These are phyloP conservation scores for Baudoinia panamericana DNA, from an alignment of 495 filamentous ascomycete genomes.

Conservation along the genomic window DNA sequence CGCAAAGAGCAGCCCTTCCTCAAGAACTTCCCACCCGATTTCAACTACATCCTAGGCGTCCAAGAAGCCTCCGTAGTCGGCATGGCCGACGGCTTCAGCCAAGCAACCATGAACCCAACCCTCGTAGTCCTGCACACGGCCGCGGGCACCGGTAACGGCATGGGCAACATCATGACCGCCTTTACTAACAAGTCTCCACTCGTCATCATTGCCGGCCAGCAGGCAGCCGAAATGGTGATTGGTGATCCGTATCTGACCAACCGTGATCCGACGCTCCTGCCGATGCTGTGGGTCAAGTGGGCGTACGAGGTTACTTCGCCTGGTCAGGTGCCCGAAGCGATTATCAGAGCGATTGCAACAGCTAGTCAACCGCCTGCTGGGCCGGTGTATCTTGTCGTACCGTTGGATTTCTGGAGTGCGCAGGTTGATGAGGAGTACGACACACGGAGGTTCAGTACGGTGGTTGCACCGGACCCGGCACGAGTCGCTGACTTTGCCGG, in stretches of 20 bases:
- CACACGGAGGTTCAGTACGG: background rate
- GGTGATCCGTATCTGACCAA: slow-evolving; percentile 2
- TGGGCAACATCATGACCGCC: slow-evolving; percentile 4
- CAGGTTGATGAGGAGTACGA: background rate
- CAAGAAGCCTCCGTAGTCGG: slow-evolving; percentile 1
- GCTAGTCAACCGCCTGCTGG: background rate
- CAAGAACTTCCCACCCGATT: slow-evolving; percentile 3
- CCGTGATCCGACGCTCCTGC: background rate
- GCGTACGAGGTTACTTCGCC: background rate
- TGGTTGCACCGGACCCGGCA: background rate
- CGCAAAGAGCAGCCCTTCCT: background rate
- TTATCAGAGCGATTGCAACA: background rate
- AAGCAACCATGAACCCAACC: background rate
- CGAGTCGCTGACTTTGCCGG: background rate
- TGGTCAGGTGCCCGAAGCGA: background rate
- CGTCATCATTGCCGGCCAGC: background rate
- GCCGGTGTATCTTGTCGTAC: background rate
- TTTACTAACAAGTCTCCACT: background rate
- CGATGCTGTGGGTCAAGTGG: background rate
- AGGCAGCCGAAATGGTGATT: background rate
- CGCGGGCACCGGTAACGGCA: slow-evolving; percentile 1
- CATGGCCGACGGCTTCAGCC: background rate
- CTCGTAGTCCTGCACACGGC: background rate
- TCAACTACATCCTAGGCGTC: background rate
- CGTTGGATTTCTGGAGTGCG: background rate